These are phyloP conservation scores for Acanthamoeba sp. DNA, from an alignment of 208 protist species.

Conservation along the genomic window DNA sequence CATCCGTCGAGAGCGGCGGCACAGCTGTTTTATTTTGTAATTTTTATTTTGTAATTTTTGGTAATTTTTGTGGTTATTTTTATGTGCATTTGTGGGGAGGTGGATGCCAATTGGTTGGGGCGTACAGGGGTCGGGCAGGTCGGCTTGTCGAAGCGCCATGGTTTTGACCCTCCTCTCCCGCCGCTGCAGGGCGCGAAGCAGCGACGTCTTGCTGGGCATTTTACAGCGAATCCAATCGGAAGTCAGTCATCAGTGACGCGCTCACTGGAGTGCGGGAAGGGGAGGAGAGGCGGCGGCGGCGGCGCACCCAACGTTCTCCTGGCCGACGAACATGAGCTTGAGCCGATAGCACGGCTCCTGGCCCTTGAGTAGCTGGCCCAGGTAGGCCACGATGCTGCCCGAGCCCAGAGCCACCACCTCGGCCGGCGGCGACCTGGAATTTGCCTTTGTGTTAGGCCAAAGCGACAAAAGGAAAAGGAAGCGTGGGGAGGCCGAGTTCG, in stretches of 20 bases:
- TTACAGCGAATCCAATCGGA: background rate
- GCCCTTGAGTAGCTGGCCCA: constrained; percentile 26
- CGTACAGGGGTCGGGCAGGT: background rate
- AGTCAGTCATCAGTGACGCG: background rate
- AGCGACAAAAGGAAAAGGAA: background rate
- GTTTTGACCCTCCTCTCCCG: background rate
- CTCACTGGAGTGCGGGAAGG: too few species aligned
- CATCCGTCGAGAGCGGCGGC: constrained; percentile 45
- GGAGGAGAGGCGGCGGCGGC: too few species aligned
- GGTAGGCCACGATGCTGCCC: background rate
- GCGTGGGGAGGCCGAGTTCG: background rate
- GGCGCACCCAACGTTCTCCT: constrained; percentile 48
- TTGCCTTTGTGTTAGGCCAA: too few species aligned
- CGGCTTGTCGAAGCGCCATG: too few species aligned
- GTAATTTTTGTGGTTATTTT: too few species aligned
- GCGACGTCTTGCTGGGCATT: constrained; percentile 15
- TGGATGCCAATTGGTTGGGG: too few species aligned
- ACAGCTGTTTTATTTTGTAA: background rate
- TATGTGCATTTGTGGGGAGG: too few species aligned
- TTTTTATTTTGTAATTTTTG: too few species aligned
- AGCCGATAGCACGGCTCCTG: constrained; percentile 39
- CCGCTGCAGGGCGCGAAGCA: background rate
- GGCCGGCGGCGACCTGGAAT: background rate
- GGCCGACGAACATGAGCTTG: constrained; percentile 65
- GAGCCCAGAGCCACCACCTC: constrained; percentile 34